Conservation (phyloP, 257 asterid species). For the Mitragyna speciosa region DNA sequence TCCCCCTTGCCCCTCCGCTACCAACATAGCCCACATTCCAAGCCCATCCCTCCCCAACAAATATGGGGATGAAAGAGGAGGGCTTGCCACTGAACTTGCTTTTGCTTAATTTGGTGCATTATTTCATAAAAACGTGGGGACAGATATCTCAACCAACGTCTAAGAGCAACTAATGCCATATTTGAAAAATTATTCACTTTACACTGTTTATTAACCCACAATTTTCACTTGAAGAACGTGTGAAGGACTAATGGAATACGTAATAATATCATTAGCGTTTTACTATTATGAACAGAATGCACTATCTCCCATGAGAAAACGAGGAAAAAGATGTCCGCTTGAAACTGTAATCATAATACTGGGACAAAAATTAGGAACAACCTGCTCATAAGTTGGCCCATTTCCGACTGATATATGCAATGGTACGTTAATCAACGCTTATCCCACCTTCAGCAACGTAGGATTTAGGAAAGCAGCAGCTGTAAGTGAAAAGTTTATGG, state of each 20-base stretch:
- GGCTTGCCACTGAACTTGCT: not conserved
- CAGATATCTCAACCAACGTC: not conserved
- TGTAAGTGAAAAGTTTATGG: not conserved
- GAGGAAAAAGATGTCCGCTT: not conserved
- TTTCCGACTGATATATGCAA: not conserved
- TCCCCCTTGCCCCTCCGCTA: not conserved
- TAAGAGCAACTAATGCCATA: not conserved
- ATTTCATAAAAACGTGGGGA: not conserved
- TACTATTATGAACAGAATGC: not conserved
- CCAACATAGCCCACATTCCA: not conserved
- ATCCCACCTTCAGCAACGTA: slow-evolving; percentile 1
- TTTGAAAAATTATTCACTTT: not conserved
- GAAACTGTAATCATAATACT: not conserved
- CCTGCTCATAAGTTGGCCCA: slow-evolving; percentile 11
- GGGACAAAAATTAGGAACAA: not conserved
- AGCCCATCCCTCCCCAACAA: not conserved
- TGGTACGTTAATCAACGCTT: not conserved
- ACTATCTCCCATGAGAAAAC: not conserved
- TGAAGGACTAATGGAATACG: no score
- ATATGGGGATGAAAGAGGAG: not conserved
- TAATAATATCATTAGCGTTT: no score
- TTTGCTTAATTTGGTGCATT: not conserved
- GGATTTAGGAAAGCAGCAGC: slow-evolving; percentile 11
- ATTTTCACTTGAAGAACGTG: no score
- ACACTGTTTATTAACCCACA: no score